These are phyloP conservation scores for Ophiostoma ips DNA, from an alignment of 2,329 filamentous ascomycete genomes.

Conservation along the genomic window DNA sequence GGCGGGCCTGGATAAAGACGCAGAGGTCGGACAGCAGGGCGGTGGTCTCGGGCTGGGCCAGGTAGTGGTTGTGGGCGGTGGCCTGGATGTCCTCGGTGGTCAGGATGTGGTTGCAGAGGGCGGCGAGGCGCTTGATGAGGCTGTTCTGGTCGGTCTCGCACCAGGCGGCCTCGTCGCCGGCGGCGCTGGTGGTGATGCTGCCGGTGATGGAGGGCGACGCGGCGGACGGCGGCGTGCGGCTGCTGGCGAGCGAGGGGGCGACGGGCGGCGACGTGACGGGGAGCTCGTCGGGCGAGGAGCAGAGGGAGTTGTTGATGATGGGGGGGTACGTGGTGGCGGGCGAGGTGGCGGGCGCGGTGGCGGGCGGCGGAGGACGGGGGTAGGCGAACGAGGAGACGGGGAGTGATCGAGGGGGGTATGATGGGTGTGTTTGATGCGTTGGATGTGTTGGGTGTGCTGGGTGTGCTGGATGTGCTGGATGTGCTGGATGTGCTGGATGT, in stretches of 20 bases:
- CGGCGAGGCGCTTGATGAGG: slow-evolving; percentile 11
- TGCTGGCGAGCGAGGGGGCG: not conserved
- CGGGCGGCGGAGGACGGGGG: too few species aligned
- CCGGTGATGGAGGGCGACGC: not conserved
- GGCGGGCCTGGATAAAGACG: slow-evolving; percentile 12
- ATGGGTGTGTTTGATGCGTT: not conserved
- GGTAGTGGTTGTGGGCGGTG: slow-evolving; percentile 2
- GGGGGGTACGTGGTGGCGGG: not conserved
- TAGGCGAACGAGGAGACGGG: too few species aligned
- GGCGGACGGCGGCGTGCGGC: not conserved
- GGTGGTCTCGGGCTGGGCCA: slow-evolving; percentile 9
- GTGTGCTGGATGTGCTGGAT: too few species aligned
- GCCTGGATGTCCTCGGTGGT: slow-evolving; percentile 1
- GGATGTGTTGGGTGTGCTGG: too few species aligned
- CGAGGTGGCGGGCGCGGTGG: not conserved
- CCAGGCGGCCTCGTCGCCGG: slow-evolving; percentile 5
- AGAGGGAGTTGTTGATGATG: not conserved
- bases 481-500: too few species aligned
- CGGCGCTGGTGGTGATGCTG: not conserved
- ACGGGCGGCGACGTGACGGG: not conserved
- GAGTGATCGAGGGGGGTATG: not conserved
- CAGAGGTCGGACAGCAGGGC: slow-evolving; percentile 9
- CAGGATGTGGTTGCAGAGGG: slow-evolving; percentile 12
- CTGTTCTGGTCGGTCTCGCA: slow-evolving; percentile 12
- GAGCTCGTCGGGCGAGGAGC: not conserved